Base-by-base conservation (phyloP, 2,329 filamentous ascomycete species). In the Nakataea oryzae region DNA sequence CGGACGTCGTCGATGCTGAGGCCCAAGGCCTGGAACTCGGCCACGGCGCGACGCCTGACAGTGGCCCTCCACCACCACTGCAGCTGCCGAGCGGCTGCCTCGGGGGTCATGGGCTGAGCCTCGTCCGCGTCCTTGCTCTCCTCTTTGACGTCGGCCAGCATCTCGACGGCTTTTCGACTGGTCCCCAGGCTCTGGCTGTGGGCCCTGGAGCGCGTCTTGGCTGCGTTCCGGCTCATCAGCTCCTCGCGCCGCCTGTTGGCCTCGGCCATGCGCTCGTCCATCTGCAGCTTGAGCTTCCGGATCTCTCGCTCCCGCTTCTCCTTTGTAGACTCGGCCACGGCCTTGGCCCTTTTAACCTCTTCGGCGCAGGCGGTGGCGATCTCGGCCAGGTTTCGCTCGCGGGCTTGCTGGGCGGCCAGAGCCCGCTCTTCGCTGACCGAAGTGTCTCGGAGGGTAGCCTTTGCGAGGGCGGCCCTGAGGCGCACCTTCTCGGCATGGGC, bases 401-500 rank as follows among this genome's bases (percentile, higher is more conserved):
- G 83, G 1, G 90, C 88, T 66, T 91, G 83, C 65, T 91, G 86
- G 6, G 90, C 90, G 7, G 90, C 90, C 63, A 92, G 75, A 3
- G 90, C 89, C 60, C 88, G 81, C 73, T 93, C 89, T 71, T 93
- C 90, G 57, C 86, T 89, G 62, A 86, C 81, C 2, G 83, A 85
- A 34, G 77, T 84, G 66, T 87, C 85, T 26, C 82, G 79, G 2
- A 86, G 83, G 8, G 85, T 81, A 3, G 89, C 86, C 74, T 91
- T 92, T 64, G 86, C 88, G 63, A 89, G 73, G 12, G 89, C 89
- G 56, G 90, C 90, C 47, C 89, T 83, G 64, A 91, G 75, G 60
- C 90, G 86, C 21, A 95, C 90, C 72, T 93, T 91, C 73, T 95
- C 90, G 27, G 88, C 90, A 73, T 95, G 90, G 9, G 88, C 88